Percentiles rank a stretch among this genome's conserved stretches.
Conservation (phyloP, 768 basidiomycete genomes). For the Cyathus striatus region DNA sequence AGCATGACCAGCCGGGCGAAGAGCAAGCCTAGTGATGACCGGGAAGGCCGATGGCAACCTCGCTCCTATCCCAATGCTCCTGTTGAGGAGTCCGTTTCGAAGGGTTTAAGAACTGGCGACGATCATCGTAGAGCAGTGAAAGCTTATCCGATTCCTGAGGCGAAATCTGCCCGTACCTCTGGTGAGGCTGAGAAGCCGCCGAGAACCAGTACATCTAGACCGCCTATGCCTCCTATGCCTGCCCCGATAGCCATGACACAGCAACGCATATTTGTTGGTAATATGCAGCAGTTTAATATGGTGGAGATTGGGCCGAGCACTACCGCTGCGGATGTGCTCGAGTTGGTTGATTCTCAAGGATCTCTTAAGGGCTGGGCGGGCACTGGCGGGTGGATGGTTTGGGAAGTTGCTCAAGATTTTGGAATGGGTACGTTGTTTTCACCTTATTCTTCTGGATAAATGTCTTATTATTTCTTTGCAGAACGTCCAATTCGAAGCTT, state of each 20-base stretch:
- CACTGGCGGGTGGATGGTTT: slow-evolving; percentile 81
- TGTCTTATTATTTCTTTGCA: slow-evolving; percentile 21
- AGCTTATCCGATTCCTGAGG: slow-evolving; percentile 5
- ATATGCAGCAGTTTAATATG: slow-evolving; percentile 69
- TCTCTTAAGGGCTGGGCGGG: slow-evolving; percentile 55
- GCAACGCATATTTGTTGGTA: slow-evolving; percentile 74
- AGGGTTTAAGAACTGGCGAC: slow-evolving; percentile 13
- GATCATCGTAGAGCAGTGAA: slow-evolving; percentile 15
- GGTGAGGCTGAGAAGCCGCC: slow-evolving; percentile 3
- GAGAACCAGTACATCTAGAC: neutral
- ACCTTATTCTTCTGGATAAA: neutral
- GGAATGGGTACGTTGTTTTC: slow-evolving; percentile 70
- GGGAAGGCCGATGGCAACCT: slow-evolving; percentile 3
- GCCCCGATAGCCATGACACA: slow-evolving; percentile 32
- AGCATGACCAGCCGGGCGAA: slow-evolving; percentile 25
- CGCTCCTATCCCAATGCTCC: slow-evolving; percentile 11
- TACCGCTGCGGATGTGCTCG: slow-evolving; percentile 68
- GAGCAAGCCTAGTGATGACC: slow-evolving; percentile 14
- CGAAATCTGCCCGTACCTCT: slow-evolving; percentile 16
- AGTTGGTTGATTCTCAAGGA: slow-evolving; percentile 60
- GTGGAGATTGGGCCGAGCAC: slow-evolving; percentile 68
- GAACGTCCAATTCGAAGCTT: slow-evolving; percentile 89
- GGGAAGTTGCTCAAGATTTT: slow-evolving; percentile 85
- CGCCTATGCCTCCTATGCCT: neutral
- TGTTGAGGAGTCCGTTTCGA: slow-evolving; percentile 14